These are phyloP conservation scores for Backusella liffmaniae DNA, from an alignment of 192 early-diverging fungal species.

Conservation along the genomic window DNA sequence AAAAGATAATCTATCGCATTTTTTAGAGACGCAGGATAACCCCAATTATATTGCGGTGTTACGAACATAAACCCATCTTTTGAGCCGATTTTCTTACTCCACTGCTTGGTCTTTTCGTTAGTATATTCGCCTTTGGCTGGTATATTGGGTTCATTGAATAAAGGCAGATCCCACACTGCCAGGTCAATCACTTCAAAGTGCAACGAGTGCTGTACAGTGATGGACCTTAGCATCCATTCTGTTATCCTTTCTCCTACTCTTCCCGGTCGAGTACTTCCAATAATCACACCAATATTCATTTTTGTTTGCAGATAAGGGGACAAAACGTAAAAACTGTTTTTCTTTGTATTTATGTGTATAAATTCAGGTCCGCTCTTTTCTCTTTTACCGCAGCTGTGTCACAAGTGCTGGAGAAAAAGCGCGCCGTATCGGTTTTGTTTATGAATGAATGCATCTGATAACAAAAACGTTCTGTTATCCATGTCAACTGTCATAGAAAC, in stretches of 20 bases:
- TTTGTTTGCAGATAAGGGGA: not conserved
- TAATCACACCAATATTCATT: constrained; percentile 9
- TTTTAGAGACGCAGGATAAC: constrained; percentile 5
- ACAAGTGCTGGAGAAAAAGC: not conserved
- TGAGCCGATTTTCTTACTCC: constrained; percentile 1
- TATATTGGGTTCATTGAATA: not conserved
- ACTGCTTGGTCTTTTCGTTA: not conserved
- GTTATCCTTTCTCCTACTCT: not conserved
- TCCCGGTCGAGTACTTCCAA: not conserved
- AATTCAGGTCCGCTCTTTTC: not conserved
- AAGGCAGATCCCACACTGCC: not conserved
- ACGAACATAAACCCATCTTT: constrained; percentile 13
- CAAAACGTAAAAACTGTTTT: not conserved
- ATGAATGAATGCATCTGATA: not conserved
- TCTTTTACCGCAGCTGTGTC: not conserved
- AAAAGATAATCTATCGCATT: not conserved
- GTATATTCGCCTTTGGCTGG: constrained; percentile 1
- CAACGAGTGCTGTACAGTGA: not conserved
- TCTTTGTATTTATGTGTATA: not conserved
- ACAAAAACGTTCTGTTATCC: not conserved
- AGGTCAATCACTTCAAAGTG: constrained; percentile 7
- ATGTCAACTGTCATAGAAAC: not conserved
- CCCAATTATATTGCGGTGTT: constrained; percentile 10
- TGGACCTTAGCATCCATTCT: not conserved
- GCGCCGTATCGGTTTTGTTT: not conserved